A percentile compares a stretch with the other conserved stretches of the same genome.
Evolutionary conservation across 768 basidiomycete genomes (phyloP).

Genomic region (Hypholoma sublateritium): DNA sequence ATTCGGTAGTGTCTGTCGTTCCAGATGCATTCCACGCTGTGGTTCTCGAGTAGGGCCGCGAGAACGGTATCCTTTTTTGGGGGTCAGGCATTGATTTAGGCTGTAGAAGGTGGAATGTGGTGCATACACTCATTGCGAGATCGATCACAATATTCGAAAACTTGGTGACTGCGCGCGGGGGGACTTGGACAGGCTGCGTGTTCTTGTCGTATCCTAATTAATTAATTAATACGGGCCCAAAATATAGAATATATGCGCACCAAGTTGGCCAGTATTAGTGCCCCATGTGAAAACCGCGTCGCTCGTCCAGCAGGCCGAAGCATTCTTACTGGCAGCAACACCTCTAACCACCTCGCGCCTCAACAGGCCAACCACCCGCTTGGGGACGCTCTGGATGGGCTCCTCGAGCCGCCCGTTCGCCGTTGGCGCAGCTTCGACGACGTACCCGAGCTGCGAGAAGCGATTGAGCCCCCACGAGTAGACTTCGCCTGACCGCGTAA

Average conservation of each 20-base stretch:
- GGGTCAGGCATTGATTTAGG: background rate
- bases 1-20: slow-evolving; percentile 77
- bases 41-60: slow-evolving; percentile 73
- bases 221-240: background rate
- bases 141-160: slow-evolving; percentile 68
- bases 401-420: slow-evolving; percentile 56
- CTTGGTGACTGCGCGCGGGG: slow-evolving; percentile 80
- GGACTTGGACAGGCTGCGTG: slow-evolving; percentile 70
- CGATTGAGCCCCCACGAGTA: slow-evolving; percentile 91
- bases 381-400: slow-evolving; percentile 72
- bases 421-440: slow-evolving; percentile 53
- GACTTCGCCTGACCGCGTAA: slow-evolving; percentile 81
- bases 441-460: slow-evolving; percentile 87
- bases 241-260: slow-evolving; percentile 34
- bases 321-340: slow-evolving; percentile 82
- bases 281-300: slow-evolving; percentile 86
- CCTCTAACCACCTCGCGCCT: slow-evolving; percentile 80
- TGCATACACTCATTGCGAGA: slow-evolving; percentile 71
- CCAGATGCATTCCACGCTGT: slow-evolving; percentile 84
- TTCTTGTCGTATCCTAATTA: slow-evolving; percentile 71
- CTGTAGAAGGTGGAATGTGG: background rate
- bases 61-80: slow-evolving; percentile 73
- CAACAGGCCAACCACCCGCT: slow-evolving; percentile 70
- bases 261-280: slow-evolving; percentile 89
- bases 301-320: slow-evolving; percentile 88